These are phyloP conservation scores for Hypsizygus ulmarius DNA, from an alignment of 1,284 basidiomycete genomes.

Conservation along the genomic window DNA sequence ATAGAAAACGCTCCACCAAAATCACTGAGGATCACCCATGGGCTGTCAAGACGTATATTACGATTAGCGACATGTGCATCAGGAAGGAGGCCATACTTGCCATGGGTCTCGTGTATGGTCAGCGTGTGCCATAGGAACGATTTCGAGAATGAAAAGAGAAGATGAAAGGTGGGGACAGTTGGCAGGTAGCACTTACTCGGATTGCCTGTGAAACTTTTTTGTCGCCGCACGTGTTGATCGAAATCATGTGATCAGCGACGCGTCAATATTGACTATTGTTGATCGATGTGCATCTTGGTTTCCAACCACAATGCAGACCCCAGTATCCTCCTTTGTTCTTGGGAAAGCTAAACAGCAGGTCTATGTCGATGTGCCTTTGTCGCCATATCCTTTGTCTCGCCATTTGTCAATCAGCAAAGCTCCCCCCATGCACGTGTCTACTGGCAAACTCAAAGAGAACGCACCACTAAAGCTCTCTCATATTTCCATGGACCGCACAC, in stretches of 20 bases:
- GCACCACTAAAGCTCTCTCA: slow-evolving; percentile 39
- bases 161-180: slow-evolving; percentile 18
- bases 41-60: slow-evolving; percentile 48
- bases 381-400: slow-evolving; percentile 35
- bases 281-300: slow-evolving; percentile 14
- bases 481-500: slow-evolving; percentile 28
- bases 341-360: slow-evolving; percentile 29
- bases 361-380: slow-evolving; percentile 59
- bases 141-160: slow-evolving; percentile 16
- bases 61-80: slow-evolving; percentile 2
- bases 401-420: slow-evolving; percentile 20
- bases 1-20: slow-evolving; percentile 96
- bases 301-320: slow-evolving; percentile 17
- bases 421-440: slow-evolving; percentile 23
- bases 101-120: slow-evolving; percentile 94
- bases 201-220: slow-evolving; percentile 35
- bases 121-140: slow-evolving; percentile 67
- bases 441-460: slow-evolving; percentile 52
- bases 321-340: slow-evolving; percentile 7
- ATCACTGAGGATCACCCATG: slow-evolving; percentile 98
- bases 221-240: slow-evolving; percentile 23
- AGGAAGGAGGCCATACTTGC: slow-evolving; percentile 39
- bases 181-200: slow-evolving; percentile 12
- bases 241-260: slow-evolving; percentile 22
- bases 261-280: slow-evolving; percentile 12